Evolutionary conservation across 2,329 filamentous ascomycete species (phyloP).

Genomic region (Phialophora verrucosa): DNA sequence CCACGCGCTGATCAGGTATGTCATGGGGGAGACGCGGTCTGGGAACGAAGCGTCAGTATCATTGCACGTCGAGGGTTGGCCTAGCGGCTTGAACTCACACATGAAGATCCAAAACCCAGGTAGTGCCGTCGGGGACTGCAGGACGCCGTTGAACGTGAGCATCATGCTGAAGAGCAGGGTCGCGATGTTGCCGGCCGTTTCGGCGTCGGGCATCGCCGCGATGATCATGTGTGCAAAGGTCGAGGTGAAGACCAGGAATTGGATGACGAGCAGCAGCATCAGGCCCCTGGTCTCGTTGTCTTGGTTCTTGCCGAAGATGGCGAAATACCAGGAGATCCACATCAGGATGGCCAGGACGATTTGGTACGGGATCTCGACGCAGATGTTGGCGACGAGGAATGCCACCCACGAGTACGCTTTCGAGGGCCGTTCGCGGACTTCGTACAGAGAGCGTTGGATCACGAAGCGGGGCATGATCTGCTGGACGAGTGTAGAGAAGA

Average conservation of each 20-base stretch:
- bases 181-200: slow-evolving; percentile 76
- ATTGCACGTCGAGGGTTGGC: neutral
- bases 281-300: slow-evolving; percentile 49
- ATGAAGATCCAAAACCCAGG: slow-evolving; percentile 71
- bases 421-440: slow-evolving; percentile 70
- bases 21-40: slow-evolving; percentile 75
- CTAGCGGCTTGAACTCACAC: slow-evolving; percentile 46
- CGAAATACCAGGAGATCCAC: slow-evolving; percentile 75
- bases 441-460: slow-evolving; percentile 71
- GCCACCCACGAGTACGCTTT: slow-evolving; percentile 76
- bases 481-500: slow-evolving; percentile 57
- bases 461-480: slow-evolving; percentile 67
- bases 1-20: slow-evolving; percentile 77
- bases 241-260: slow-evolving; percentile 75
- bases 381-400: slow-evolving; percentile 70
- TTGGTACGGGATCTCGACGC: slow-evolving; percentile 73
- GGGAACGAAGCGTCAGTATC: slow-evolving; percentile 49
- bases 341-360: slow-evolving; percentile 70
- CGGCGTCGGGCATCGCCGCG: slow-evolving; percentile 70
- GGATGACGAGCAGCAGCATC: slow-evolving; percentile 67
- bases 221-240: slow-evolving; percentile 80
- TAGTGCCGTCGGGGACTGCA: slow-evolving; percentile 65
- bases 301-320: slow-evolving; percentile 68
- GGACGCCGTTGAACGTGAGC: slow-evolving; percentile 75
- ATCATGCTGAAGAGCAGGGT: slow-evolving; percentile 75